Evolutionary conservation across 208 protist species (phyloP), one percentile per base, ranked within the genome.

Genomic region (Tetramitus jugosus): DNA sequence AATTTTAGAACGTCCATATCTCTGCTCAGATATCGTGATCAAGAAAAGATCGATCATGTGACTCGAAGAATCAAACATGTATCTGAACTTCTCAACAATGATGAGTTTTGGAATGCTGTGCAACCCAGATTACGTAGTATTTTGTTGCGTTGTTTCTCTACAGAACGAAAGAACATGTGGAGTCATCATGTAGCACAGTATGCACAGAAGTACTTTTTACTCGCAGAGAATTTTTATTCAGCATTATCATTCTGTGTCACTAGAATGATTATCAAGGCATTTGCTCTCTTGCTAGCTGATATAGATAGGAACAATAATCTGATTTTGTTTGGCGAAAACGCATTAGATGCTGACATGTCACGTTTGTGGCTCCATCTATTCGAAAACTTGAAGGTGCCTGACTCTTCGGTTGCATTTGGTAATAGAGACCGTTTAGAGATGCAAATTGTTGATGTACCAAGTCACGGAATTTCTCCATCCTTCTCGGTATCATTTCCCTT

Each of bases 261-360:
- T 29, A 33, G 39, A 74, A 49, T 53, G 23, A 29, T 74, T n/a
- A 53, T 53, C 17, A 74, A 74, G 37, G 31, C 42, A 35, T 74
- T 74, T 53, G n/a, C 67, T 29, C 37, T 23, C 1, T 43, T 74
- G 14, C 20, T 74, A 0, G 39, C 42, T 37, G 67, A 74, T 29
- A 37, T 74, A 10, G 67, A 74, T 46, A 45, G 67, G 26, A 74
- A 74, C 20, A 7, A 29, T 10, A 74, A 74, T 53, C 23, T 74
- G 26, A 13, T 3, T 33, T 33, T 74, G 8, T 53, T 37, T 17
- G 35, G 17, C 37, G 10, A 17, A 35, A 31, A 37, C 0, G 49
- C 13, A 35, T 43, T 43, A 4, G 67, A 74, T 35, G 42, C n/a
- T 20, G 17, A 10, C 33, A 39, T 14, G 3, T 10, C 3, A 31